These are phyloP conservation scores for Haplosporangium sp. DNA, from an alignment of 371 early-diverging fungal genomes.

Conservation along the genomic window DNA sequence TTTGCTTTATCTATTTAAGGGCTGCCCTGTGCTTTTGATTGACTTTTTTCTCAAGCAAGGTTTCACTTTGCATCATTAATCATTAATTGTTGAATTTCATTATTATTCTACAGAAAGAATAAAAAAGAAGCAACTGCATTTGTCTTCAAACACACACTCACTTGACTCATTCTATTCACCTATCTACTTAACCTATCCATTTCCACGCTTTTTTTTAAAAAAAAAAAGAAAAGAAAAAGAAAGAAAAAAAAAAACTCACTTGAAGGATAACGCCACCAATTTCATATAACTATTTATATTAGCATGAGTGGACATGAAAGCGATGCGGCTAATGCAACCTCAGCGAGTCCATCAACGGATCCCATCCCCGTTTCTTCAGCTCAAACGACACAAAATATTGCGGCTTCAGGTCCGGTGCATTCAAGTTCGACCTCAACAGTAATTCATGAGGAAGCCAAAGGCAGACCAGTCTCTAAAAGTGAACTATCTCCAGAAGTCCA, in stretches of 20 bases:
- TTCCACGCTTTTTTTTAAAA: not conserved
- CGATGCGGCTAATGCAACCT: not conserved
- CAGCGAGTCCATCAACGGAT: not conserved
- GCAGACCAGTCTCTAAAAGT: slow-evolving; percentile 26
- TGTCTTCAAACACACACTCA: not conserved
- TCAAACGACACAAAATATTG: not conserved
- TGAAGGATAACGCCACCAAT: slow-evolving; percentile 30
- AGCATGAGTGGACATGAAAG: slow-evolving; percentile 1
- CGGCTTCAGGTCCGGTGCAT: not conserved
- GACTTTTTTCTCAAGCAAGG: too few relatives aligned
- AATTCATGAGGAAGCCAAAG: slow-evolving; percentile 32
- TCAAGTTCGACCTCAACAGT: slow-evolving; percentile 8
- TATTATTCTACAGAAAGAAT: not conserved
- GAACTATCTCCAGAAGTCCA: slow-evolving; percentile 41
- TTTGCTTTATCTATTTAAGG: not conserved
- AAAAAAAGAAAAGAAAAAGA: too few relatives aligned
- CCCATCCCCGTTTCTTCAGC: not conserved
- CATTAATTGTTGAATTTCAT: too few relatives aligned
- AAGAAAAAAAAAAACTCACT: not conserved
- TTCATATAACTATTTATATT: not conserved
- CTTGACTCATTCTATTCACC: not conserved
- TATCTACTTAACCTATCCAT: not conserved
- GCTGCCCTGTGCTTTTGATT: not conserved
- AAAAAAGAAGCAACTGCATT: not conserved
- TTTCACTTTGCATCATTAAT: too few relatives aligned